A percentile compares a stretch with the other conserved stretches of the same genome.
These are phyloP conservation scores for Cyberlindnera japonica DNA, from an alignment of 805 yeast genomes.

Conservation along the genomic window DNA sequence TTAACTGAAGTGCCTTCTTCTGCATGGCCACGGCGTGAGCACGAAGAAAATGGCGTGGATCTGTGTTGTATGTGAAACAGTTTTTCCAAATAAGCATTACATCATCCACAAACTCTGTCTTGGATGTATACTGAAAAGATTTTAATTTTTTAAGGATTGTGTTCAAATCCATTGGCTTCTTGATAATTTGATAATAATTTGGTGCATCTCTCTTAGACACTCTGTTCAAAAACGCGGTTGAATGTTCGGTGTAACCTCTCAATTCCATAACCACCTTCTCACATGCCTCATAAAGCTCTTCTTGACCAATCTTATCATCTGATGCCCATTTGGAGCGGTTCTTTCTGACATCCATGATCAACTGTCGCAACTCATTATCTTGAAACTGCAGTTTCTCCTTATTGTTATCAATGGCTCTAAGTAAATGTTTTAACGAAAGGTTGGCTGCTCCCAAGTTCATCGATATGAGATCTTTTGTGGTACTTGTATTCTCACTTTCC, in stretches of 20 bases:
- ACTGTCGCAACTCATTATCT: constrained; percentile 77
- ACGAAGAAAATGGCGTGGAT: constrained; percentile 87
- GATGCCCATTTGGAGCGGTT: constrained; percentile 98
- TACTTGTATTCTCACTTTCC: constrained; percentile 23
- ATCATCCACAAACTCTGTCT: constrained; percentile 91
- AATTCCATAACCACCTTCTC: constrained; percentile 91
- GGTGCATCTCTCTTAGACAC: constrained; percentile 99
- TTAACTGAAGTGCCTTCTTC: constrained; percentile 69
- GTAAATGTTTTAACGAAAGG: constrained; percentile 72
- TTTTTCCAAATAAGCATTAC: constrained; percentile 93
- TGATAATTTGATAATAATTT: constrained; percentile 84
- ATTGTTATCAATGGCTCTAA: constrained; percentile 72
- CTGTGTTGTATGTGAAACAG: constrained; percentile 89
- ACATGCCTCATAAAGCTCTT: constrained; percentile 94
- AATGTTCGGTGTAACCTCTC: constrained; percentile 91
- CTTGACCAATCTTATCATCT: constrained; percentile 94
- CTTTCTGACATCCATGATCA: constrained; percentile 89
- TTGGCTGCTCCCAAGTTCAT: constrained; percentile 70
- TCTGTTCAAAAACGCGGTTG: constrained; percentile 90
- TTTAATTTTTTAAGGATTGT: constrained; percentile 91
- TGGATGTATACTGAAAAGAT: constrained; percentile 74
- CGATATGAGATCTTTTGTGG: constrained; percentile 28
- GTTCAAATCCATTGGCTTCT: constrained; percentile 93
- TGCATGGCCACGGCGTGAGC: constrained; percentile 97
- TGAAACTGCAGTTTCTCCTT: constrained; percentile 72